These are phyloP conservation scores for Sphagnurus paluster DNA, from an alignment of 1,284 basidiomycete species.

Conservation along the genomic window DNA sequence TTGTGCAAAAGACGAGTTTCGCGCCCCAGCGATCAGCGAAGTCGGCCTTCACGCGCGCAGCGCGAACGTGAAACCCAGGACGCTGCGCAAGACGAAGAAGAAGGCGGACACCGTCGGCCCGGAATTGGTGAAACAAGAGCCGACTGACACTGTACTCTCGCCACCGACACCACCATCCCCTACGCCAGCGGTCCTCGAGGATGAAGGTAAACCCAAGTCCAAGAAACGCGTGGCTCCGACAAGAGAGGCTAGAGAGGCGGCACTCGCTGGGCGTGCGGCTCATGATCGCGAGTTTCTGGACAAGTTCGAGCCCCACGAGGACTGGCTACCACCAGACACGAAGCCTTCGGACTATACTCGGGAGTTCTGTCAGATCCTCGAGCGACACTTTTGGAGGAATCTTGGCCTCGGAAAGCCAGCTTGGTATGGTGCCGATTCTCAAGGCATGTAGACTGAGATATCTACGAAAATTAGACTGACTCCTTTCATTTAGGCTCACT, in stretches of 20 bases:
- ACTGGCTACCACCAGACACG: slow-evolving; percentile 81
- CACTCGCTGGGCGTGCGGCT: slow-evolving; percentile 49
- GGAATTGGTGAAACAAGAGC: slow-evolving; percentile 40
- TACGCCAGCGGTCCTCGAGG: slow-evolving; percentile 24
- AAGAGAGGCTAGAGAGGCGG: slow-evolving; percentile 53
- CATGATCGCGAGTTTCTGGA: slow-evolving; percentile 68
- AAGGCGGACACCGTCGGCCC: slow-evolving; percentile 35
- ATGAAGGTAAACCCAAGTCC: slow-evolving; percentile 36
- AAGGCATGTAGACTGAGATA: slow-evolving; percentile 49
- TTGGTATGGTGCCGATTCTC: slow-evolving; percentile 97
- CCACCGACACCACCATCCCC: slow-evolving; percentile 25
- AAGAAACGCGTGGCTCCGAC: slow-evolving; percentile 46
- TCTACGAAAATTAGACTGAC: slow-evolving; percentile 3
- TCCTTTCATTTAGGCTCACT: slow-evolving; percentile 62
- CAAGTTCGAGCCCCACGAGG: slow-evolving; percentile 64
- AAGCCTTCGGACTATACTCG: slow-evolving; percentile 75
- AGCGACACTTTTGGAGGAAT: slow-evolving; percentile 91
- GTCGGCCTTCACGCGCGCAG: slow-evolving; percentile 56
- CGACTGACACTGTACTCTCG: too few species aligned
- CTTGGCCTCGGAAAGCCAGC: slow-evolving; percentile 85
- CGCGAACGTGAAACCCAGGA: slow-evolving; percentile 34
- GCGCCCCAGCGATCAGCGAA: slow-evolving; percentile 69
- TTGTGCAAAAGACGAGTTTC: slow-evolving; percentile 69
- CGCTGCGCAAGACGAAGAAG: slow-evolving; percentile 37
- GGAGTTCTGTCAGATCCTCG: slow-evolving; percentile 86